Conservation (phyloP, 768 basidiomycete genomes). For the Suillus clintonianus region DNA sequence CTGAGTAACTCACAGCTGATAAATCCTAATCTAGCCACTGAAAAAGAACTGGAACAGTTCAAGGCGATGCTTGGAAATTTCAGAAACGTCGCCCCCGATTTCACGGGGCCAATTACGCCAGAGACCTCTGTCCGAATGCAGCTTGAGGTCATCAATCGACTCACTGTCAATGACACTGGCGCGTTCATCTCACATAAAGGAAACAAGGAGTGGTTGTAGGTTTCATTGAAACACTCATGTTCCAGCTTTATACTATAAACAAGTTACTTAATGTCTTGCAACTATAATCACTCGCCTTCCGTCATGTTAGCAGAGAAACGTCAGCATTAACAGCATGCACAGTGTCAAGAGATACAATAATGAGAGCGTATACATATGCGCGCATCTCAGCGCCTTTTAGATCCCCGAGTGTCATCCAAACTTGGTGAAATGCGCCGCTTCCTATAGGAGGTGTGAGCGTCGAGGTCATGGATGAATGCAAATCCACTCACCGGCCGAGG, state of each 20-base stretch:
- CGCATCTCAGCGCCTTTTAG: conserved; percentile 65
- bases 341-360: conserved; percentile 27
- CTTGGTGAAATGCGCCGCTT: conserved; percentile 77
- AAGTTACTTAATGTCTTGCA: neutral
- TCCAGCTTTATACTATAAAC: neutral
- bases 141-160: conserved; percentile 16
- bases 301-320: neutral
- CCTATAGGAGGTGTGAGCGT: conserved; percentile 35
- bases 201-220: conserved; percentile 25
- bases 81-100: conserved; percentile 12
- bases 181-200: conserved; percentile 24
- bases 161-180: conserved; percentile 15
- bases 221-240: neutral
- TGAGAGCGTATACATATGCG: conserved; percentile 26
- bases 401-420: conserved; percentile 64
- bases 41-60: conserved; percentile 5
- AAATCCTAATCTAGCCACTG: conserved; percentile 4
- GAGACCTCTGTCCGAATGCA: conserved; percentile 15
- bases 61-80: conserved; percentile 12
- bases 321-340: neutral
- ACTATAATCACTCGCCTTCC: neutral
- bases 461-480: conserved; percentile 1
- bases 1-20: neutral
- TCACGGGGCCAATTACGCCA: conserved; percentile 19
- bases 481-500: conserved; percentile 50